phyloP scores from a whole-genome alignment of 2,329 filamentous ascomycete genomes.

The Ophiostoma novo-ulmi region DNA sequence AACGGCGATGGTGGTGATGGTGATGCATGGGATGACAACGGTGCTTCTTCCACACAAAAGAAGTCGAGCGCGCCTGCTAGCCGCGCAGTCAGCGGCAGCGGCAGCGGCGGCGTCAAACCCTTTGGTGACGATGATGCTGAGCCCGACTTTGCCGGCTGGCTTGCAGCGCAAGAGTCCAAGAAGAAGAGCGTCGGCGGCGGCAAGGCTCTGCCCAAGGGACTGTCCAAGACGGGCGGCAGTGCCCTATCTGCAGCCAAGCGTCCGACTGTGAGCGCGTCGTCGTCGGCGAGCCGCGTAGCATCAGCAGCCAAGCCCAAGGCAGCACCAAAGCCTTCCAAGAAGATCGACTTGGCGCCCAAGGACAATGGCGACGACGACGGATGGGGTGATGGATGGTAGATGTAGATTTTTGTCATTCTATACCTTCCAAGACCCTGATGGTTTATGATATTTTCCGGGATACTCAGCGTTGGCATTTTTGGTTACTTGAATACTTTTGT shows the following conservation, averaged over 20 bases:
- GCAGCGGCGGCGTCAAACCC: slow-evolving; percentile 40
- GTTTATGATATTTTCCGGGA: neutral
- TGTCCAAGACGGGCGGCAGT: slow-evolving; percentile 52
- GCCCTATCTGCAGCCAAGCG: neutral
- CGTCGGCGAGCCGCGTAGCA: slow-evolving; percentile 32
- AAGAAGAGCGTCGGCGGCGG: slow-evolving; percentile 51
- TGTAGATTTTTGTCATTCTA: neutral
- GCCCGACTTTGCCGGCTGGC: slow-evolving; percentile 92
- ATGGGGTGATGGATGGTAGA: slow-evolving; percentile 62
- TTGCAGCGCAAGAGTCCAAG: slow-evolving; percentile 67
- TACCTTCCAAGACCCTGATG: neutral
- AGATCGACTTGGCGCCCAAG: slow-evolving; percentile 64
- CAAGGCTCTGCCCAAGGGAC: slow-evolving; percentile 76
- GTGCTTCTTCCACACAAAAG: slow-evolving; percentile 31
- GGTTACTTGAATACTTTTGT: neutral
- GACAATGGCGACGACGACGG: slow-evolving; percentile 53
- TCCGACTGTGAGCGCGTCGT: neutral
- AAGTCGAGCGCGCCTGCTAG: slow-evolving; percentile 44
- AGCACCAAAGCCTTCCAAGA: slow-evolving; percentile 56
- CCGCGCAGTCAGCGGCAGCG: slow-evolving; percentile 25
- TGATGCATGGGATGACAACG: slow-evolving; percentile 33
- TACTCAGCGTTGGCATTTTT: neutral
- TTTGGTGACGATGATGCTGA: slow-evolving; percentile 75
- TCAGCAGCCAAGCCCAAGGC: slow-evolving; percentile 43
- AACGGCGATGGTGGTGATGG: slow-evolving; percentile 29